Evolutionary conservation across 306 rosid species (phyloP).

Genomic region (Alnus rubra): DNA sequence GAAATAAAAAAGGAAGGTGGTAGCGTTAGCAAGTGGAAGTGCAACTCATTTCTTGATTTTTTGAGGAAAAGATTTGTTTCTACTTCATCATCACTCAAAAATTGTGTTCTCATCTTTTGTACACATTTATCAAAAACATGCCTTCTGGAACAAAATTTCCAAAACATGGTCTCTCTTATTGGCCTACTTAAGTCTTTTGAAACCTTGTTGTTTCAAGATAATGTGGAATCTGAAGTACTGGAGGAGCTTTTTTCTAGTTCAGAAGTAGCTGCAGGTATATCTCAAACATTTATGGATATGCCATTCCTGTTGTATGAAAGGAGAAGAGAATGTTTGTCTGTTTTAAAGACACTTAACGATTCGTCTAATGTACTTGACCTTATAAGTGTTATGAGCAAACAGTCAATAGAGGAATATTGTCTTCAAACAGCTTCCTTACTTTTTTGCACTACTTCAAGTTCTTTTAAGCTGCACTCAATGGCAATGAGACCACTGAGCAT

Average conservation of each 20-base stretch:
- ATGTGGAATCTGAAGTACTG: slow-evolving; percentile 36
- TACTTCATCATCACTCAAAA: slow-evolving; percentile 28
- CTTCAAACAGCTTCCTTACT: slow-evolving; percentile 54
- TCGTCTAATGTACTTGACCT: slow-evolving; percentile 43
- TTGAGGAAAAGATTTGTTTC: slow-evolving; percentile 43
- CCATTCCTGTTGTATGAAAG: slow-evolving; percentile 19
- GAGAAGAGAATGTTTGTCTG: slow-evolving; percentile 51
- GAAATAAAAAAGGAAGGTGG: slow-evolving; percentile 11
- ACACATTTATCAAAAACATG: slow-evolving; percentile 53
- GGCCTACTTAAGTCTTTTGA: slow-evolving; percentile 40
- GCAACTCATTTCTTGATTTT: slow-evolving; percentile 56
- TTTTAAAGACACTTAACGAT: slow-evolving; percentile 33
- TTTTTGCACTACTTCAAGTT: slow-evolving; percentile 70
- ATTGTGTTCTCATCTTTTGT: slow-evolving; percentile 41
- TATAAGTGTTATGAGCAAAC: slow-evolving; percentile 28
- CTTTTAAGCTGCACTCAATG: slow-evolving; percentile 50
- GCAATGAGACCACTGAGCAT: slow-evolving; percentile 39
- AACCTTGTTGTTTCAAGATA: slow-evolving; percentile 37
- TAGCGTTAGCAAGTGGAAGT: slow-evolving; percentile 18
- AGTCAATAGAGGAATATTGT: slow-evolving; percentile 43
- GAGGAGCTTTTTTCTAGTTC: slow-evolving; percentile 43
- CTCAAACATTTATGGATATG: slow-evolving; percentile 4
- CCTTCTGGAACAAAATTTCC: slow-evolving; percentile 36
- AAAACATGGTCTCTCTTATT: slow-evolving; percentile 34
- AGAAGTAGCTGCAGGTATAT: slow-evolving; percentile 12